These are phyloP conservation scores for Cryptococcus sp. DNA, from an alignment of 1,284 basidiomycete species.

Conservation along the genomic window DNA sequence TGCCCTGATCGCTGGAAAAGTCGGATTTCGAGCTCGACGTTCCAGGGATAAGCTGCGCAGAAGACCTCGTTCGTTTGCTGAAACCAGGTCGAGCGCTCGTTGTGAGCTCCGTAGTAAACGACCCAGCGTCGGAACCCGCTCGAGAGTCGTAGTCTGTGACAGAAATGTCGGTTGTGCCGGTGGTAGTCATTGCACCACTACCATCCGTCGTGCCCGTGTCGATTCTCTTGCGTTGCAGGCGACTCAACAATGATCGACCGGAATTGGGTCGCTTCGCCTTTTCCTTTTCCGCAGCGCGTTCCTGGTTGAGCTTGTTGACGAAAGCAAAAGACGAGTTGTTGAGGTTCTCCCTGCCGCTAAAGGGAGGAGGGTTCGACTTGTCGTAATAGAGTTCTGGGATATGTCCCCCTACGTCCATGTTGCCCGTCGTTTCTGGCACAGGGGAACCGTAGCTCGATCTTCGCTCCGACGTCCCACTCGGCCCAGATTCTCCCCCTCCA, in stretches of 20 bases:
- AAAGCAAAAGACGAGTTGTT: slow-evolving; percentile 39
- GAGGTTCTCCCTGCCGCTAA: slow-evolving; percentile 32
- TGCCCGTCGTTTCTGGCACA: slow-evolving; percentile 14
- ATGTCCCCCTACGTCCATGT: slow-evolving; percentile 25
- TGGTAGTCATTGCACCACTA: neutral
- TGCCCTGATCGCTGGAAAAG: slow-evolving; percentile 1
- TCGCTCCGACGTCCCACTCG: neutral
- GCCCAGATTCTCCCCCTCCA: neutral
- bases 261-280: slow-evolving; percentile 1
- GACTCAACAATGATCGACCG: slow-evolving; percentile 1
- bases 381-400: slow-evolving; percentile 28
- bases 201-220: neutral
- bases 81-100: neutral
- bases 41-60: slow-evolving; percentile 15
- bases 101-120: slow-evolving; percentile 5
- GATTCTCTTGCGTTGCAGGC: slow-evolving; percentile 2
- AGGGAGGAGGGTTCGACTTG: slow-evolving; percentile 22
- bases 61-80: slow-evolving; percentile 8
- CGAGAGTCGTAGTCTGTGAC: slow-evolving; percentile 8
- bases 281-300: slow-evolving; percentile 3
- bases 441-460: neutral
- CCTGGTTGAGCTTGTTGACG: slow-evolving; percentile 13
- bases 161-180: slow-evolving; percentile 6
- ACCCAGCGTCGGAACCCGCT: slow-evolving; percentile 6
- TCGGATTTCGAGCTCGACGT: slow-evolving; percentile 1